A percentile compares a stretch with the other conserved stretches of the same genome.
These are phyloP conservation scores for Globisporangium polare DNA, from an alignment of 352 stramenopile genomes.

Conservation along the genomic window DNA sequence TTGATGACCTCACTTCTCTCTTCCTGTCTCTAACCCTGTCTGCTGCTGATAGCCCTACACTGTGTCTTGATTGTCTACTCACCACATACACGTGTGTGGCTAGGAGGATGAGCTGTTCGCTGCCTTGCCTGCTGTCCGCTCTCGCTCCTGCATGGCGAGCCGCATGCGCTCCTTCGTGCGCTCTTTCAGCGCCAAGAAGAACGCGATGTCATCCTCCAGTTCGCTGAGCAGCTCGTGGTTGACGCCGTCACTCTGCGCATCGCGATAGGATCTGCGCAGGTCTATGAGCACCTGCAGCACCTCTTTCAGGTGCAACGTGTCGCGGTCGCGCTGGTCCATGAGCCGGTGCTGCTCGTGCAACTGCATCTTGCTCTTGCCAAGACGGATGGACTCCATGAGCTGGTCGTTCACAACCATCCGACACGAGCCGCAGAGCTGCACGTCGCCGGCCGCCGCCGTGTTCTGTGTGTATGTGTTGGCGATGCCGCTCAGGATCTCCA, in stretches of 20 bases:
- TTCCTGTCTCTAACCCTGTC: neutral
- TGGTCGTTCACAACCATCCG: conserved; percentile 64
- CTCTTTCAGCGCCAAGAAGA: conserved; percentile 68
- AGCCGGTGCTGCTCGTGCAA: conserved; percentile 47
- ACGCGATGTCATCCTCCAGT: conserved; percentile 66
- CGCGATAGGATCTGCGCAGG: conserved; percentile 46
- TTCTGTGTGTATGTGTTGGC: conserved; percentile 79
- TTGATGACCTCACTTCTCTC: neutral
- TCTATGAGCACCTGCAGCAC: conserved; percentile 45
- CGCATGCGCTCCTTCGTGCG: conserved; percentile 68
- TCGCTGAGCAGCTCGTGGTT: conserved; percentile 59
- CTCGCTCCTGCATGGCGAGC: conserved; percentile 42
- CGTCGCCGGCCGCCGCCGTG: conserved; percentile 20
- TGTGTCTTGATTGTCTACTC: neutral
- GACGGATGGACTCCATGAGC: conserved; percentile 72
- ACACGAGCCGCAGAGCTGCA: conserved; percentile 58
- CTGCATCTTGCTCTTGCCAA: conserved; percentile 68
- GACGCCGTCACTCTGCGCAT: conserved; percentile 41
- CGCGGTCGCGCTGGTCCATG: conserved; percentile 57
- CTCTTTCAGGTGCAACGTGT: conserved; percentile 61
- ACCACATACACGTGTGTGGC: neutral
- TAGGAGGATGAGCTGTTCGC: conserved; percentile 5
- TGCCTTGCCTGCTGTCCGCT: conserved; percentile 4
- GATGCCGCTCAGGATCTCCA: conserved; percentile 84
- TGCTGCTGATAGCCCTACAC: neutral